Percentiles rank a stretch among this genome's conserved stretches.
Conservation (phyloP, 345 rosid species). For the Balakata baccata region DNA sequence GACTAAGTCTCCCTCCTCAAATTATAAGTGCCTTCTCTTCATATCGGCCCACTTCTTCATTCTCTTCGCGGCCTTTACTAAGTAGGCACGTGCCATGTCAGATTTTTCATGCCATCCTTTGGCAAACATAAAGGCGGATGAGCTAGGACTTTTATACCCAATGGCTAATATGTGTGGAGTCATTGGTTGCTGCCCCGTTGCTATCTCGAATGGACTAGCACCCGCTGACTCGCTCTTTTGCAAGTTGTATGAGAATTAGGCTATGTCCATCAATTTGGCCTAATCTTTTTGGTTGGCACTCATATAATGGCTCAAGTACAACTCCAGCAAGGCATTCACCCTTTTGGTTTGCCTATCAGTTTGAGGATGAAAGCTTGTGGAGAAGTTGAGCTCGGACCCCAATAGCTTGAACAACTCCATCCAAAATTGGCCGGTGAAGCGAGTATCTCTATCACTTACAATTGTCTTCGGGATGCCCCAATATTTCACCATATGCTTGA, state of each 20-base stretch:
- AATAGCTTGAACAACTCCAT: not conserved
- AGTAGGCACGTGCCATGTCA: not conserved
- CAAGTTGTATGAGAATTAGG: not conserved
- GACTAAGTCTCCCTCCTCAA: not conserved
- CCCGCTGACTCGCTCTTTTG: not conserved
- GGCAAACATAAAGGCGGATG: fast-evolving
- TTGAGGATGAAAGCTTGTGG: not conserved
- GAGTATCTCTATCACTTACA: no score
- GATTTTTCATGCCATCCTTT: not conserved
- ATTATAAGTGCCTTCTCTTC: not conserved
- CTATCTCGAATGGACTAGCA: no score
- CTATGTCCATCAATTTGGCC: not conserved
- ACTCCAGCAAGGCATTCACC: slow-evolving; percentile 1
- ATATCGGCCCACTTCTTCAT: slow-evolving; percentile 3
- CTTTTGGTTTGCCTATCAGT: not conserved
- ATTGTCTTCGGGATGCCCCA: not conserved
- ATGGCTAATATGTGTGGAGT: fast-evolving
- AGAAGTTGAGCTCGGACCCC: not conserved
- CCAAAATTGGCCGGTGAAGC: not conserved
- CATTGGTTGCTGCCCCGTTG: not conserved
- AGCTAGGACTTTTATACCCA: not conserved
- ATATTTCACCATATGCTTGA: not conserved
- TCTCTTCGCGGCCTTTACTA: not conserved
- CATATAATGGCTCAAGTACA: slow-evolving; percentile 2
- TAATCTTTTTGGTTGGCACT: slow-evolving; percentile 1